phyloP scores from a whole-genome alignment of 257 asterid species.

The Forsythia suspensa region DNA sequence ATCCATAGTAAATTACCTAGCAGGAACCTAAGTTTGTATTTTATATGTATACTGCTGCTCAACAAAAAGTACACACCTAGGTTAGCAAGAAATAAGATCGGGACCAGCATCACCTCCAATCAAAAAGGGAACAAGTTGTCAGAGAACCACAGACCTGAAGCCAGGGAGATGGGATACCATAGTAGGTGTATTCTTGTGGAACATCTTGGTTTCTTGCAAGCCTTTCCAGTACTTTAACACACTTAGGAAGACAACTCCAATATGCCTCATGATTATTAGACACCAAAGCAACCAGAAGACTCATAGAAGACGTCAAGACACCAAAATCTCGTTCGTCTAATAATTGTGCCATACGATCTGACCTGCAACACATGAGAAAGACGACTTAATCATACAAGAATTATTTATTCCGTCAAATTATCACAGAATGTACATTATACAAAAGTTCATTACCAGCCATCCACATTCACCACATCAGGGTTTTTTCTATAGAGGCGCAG shows the following conservation, averaged over 20 bases:
- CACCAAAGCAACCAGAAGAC: conserved; percentile 95
- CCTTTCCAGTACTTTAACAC: conserved; percentile 90
- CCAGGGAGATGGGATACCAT: conserved; percentile 99
- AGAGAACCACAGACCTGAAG: conserved; percentile 76
- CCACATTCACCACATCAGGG: conserved; percentile 96
- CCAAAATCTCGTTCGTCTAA: conserved; percentile 99
- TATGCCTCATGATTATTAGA: conserved; percentile 92
- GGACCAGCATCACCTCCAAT: neutral
- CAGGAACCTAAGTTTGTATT: neutral
- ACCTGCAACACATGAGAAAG: conserved; percentile 55
- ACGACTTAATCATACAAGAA: conserved; percentile 4
- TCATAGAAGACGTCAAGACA: conserved; percentile 95
- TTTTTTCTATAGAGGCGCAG: conserved; percentile 92
- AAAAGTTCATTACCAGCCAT: conserved; percentile 74
- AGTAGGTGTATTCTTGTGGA: conserved; percentile 97
- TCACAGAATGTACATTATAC: conserved; percentile 15
- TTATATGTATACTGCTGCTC: neutral
- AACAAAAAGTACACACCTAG: neutral
- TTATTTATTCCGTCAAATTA: conserved; percentile 12
- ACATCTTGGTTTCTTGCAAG: conserved; percentile 92
- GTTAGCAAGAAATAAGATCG: neutral
- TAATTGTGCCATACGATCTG: conserved; percentile 94
- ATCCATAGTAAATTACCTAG: neutral
- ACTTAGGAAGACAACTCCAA: conserved; percentile 98
- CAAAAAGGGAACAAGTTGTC: neutral